These are phyloP conservation scores for Mitragyna speciosa DNA, from an alignment of 257 asterid genomes.

Conservation along the genomic window DNA sequence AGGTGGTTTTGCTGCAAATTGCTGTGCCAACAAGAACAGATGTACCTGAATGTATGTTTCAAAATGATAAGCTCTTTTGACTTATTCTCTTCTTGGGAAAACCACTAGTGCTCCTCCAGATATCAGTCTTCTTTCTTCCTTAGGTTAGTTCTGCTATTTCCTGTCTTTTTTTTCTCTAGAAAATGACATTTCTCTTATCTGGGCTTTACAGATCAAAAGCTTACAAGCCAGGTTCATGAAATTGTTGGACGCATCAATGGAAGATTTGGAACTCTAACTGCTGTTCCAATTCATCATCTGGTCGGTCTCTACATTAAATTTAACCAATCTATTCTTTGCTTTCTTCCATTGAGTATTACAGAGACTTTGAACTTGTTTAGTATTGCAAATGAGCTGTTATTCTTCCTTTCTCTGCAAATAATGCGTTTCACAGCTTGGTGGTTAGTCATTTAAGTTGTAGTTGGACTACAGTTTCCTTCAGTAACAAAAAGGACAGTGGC, in stretches of 20 bases:
- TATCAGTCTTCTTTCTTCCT: neutral
- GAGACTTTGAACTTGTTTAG: neutral
- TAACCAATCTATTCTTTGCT: neutral
- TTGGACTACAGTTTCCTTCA: neutral
- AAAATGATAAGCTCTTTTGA: slow-evolving; percentile 18
- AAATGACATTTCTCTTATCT: neutral
- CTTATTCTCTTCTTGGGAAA: slow-evolving; percentile 11
- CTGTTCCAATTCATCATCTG: slow-evolving; percentile 98
- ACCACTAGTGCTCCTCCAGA: neutral
- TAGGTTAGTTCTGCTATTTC: slow-evolving; percentile 1
- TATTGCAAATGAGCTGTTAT: neutral
- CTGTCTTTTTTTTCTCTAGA: slow-evolving; percentile 22
- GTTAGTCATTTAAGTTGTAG: neutral
- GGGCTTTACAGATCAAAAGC: slow-evolving; percentile 72
- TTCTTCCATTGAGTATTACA: too few species aligned
- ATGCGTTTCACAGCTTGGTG: neutral
- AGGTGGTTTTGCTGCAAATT: slow-evolving; percentile 93
- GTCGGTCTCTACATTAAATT: slow-evolving; percentile 42
- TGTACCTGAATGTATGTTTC: slow-evolving; percentile 84
- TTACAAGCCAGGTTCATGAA: slow-evolving; percentile 98
- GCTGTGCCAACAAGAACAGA: slow-evolving; percentile 98
- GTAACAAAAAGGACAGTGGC: neutral
- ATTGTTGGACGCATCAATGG: slow-evolving; percentile 99
- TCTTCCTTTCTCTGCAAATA: neutral
- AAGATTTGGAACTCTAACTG: slow-evolving; percentile 79